Conservation (phyloP, 177 flowering plant genomes). For the Vitis hybrid region DNA sequence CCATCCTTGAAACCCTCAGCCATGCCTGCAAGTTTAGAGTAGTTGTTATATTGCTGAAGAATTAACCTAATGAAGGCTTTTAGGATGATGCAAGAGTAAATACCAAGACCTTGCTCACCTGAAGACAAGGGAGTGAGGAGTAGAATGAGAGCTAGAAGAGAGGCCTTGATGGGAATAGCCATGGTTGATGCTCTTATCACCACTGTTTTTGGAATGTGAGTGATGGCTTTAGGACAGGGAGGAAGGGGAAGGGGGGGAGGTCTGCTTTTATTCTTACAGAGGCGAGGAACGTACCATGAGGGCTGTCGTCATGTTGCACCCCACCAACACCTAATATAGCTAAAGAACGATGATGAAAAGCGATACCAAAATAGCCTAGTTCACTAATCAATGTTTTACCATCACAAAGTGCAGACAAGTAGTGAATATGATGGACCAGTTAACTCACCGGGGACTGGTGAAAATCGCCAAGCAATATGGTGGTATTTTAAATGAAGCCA, state of each 20-base stretch:
- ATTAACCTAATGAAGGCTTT: neutral
- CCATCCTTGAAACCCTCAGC: conserved; percentile 20
- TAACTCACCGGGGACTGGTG: conserved; percentile 78
- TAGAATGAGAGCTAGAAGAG: conserved; percentile 21
- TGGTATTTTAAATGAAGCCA: conserved; percentile 31
- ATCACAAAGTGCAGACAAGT: neutral
- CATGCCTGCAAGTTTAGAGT: conserved; percentile 6
- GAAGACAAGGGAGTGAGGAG: conserved; percentile 28
- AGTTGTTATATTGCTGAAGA: neutral
- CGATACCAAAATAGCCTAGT: conserved; percentile 8
- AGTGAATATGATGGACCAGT: conserved; percentile 55
- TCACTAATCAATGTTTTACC: no score
- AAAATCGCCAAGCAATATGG: conserved; percentile 53
- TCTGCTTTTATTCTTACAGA: conserved; percentile 13
- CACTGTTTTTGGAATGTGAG: neutral
- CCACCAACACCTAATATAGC: conserved; percentile 27
- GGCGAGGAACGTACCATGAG: conserved; percentile 5
- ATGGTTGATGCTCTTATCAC: conserved; percentile 11
- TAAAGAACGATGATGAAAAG: conserved; percentile 35
- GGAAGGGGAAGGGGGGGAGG: conserved; percentile 1
- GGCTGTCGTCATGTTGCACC: conserved; percentile 22
- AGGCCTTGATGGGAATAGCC: conserved; percentile 20
- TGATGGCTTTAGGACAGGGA: neutral
- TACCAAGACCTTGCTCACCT: conserved; percentile 19
- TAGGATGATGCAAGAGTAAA: neutral